phyloP scores from a whole-genome alignment of 208 protist genomes.

The Trypanosoma vivax region DNA sequence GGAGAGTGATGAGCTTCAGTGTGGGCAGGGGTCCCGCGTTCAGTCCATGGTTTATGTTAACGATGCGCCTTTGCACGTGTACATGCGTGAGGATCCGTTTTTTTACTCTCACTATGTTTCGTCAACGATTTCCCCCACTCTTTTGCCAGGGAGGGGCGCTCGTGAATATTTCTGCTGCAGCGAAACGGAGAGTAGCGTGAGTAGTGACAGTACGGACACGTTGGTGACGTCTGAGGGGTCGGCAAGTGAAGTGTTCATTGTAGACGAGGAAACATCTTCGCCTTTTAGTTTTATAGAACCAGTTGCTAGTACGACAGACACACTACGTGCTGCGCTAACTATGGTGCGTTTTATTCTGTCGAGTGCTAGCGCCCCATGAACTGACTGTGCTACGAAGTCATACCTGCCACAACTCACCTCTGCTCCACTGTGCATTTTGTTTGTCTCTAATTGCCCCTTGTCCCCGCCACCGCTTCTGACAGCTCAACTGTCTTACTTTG shows the following conservation, averaged over 20 bases:
- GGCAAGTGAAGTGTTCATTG: not conserved
- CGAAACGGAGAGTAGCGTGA: conserved; percentile 18
- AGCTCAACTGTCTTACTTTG: too few relatives aligned
- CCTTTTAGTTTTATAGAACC: conserved; percentile 20
- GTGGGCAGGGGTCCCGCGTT: not conserved
- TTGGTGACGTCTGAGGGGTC: not conserved
- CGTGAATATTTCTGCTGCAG: conserved; percentile 15
- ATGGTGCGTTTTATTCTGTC: conserved; percentile 14
- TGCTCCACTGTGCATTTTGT: too few relatives aligned
- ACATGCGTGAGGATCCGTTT: conserved; percentile 11
- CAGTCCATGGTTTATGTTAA: not conserved
- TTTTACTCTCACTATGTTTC: conserved; percentile 4
- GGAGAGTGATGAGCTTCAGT: conserved; percentile 22
- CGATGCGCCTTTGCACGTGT: conserved; percentile 25
- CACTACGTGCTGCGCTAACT: conserved; percentile 9
- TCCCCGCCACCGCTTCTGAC: too few relatives aligned
- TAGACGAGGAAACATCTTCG: not conserved
- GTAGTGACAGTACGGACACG: not conserved
- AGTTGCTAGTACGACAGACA: conserved; percentile 8
- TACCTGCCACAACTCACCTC: too few relatives aligned
- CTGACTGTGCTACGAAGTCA: too few relatives aligned
- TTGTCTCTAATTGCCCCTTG: too few relatives aligned
- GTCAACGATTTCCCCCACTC: not conserved
- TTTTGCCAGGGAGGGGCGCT: too few relatives aligned
- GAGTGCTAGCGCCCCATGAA: not conserved